Percentiles rank a stretch among this genome's conserved stretches.
Evolutionary conservation across 495 filamentous ascomycete species (phyloP).

Genomic region (Tuber melanosporum): DNA sequence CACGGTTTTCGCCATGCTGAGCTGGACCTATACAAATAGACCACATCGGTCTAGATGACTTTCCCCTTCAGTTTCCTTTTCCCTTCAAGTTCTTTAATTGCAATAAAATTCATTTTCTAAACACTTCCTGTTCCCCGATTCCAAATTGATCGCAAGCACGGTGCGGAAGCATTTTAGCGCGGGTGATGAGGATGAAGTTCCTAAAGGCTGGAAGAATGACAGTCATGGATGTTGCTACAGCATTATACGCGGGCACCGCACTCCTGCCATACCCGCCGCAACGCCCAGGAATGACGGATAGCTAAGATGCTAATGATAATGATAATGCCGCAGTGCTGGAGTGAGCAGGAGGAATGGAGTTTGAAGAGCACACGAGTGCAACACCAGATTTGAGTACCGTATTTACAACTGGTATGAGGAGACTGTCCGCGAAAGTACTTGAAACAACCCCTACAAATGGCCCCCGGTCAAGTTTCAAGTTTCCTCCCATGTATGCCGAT

Average conservation of each 20-base stretch:
- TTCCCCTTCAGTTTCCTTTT: background rate
- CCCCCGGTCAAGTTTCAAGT: background rate
- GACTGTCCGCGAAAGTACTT: background rate
- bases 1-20: background rate
- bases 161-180: background rate
- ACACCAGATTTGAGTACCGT: background rate
- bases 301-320: background rate
- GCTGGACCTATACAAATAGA: background rate
- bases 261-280: background rate
- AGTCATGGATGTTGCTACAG: background rate
- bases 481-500: background rate
- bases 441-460: background rate
- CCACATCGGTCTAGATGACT: background rate
- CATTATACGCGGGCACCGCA: background rate
- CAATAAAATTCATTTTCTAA: background rate
- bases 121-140: background rate
- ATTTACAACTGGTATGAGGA: background rate
- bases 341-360: background rate
- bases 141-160: background rate
- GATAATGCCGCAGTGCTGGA: background rate
- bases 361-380: background rate
- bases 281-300: background rate
- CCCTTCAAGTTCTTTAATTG: background rate
- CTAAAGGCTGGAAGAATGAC: background rate
- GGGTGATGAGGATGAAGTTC: background rate